Conservation (phyloP, 208 protist genomes). For the Trypanosoma rangeli region DNA sequence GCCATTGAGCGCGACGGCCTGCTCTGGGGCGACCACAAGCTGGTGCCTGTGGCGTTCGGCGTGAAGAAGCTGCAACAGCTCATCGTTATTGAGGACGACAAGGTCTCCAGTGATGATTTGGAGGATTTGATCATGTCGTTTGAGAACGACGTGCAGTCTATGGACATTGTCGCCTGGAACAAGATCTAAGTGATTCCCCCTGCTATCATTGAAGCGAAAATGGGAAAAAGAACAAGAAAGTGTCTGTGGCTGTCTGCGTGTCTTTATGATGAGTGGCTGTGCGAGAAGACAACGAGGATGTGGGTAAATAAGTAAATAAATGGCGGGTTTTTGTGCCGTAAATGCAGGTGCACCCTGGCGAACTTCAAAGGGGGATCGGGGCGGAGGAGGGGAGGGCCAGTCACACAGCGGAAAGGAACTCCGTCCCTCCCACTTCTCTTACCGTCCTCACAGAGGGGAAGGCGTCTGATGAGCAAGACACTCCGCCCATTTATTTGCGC, state of each 20-base stretch:
- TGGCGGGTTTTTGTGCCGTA: too few relatives aligned
- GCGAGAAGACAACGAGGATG: background rate
- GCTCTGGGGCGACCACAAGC: conserved; percentile 91
- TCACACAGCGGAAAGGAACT: background rate
- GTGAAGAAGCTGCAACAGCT: conserved; percentile 97
- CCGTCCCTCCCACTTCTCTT: background rate
- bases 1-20: conserved; percentile 87
- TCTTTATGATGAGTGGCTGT: background rate
- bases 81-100: conserved; percentile 94
- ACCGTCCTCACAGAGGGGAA: background rate
- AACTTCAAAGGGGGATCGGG: background rate
- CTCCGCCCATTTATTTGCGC: background rate
- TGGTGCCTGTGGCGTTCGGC: conserved; percentile 92
- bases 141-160: conserved; percentile 95
- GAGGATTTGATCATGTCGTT: conserved; percentile 92
- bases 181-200: conserved; percentile 87
- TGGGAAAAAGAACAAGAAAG: background rate
- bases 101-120: conserved; percentile 93
- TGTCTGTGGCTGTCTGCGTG: background rate
- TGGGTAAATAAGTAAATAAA: background rate
- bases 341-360: too few relatives aligned
- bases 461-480: background rate
- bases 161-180: conserved; percentile 96
- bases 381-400: background rate
- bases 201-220: background rate